These are phyloP conservation scores for Nidularia pulvinata DNA, from an alignment of 768 basidiomycete species.

Conservation along the genomic window DNA sequence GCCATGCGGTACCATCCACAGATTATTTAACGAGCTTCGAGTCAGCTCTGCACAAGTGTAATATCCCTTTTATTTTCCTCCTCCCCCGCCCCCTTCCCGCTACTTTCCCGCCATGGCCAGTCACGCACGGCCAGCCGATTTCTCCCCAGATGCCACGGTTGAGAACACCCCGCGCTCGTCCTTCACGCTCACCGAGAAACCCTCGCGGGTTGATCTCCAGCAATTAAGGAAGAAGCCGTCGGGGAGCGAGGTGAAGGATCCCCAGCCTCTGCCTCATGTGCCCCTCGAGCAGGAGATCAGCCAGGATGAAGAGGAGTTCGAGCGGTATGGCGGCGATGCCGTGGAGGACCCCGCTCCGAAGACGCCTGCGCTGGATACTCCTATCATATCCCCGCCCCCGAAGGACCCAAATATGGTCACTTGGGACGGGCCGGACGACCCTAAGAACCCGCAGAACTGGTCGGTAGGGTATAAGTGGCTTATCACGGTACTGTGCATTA, in stretches of 20 bases:
- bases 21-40: too few relatives aligned
- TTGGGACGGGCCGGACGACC: constrained; percentile 59
- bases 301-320: constrained; percentile 20
- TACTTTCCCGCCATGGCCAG: background rate
- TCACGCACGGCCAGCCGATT: too few relatives aligned
- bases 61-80: background rate
- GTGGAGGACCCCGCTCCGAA: constrained; percentile 21
- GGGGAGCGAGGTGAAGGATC: background rate
- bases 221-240: background rate
- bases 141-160: background rate
- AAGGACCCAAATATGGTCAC: constrained; percentile 34
- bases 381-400: constrained; percentile 9
- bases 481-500: constrained; percentile 37
- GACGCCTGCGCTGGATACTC: background rate
- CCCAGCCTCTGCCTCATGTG: background rate
- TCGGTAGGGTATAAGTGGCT: constrained; percentile 40
- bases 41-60: too few relatives aligned
- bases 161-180: background rate
- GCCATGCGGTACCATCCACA: too few relatives aligned
- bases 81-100: background rate
- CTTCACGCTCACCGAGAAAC: background rate
- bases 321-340: constrained; percentile 28
- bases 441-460: constrained; percentile 59
- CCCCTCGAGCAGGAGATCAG: constrained; percentile 17
- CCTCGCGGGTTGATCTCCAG: background rate